Evolutionary conservation across 441 rosid species (phyloP).

Genomic region (Corymbia calophylla): DNA sequence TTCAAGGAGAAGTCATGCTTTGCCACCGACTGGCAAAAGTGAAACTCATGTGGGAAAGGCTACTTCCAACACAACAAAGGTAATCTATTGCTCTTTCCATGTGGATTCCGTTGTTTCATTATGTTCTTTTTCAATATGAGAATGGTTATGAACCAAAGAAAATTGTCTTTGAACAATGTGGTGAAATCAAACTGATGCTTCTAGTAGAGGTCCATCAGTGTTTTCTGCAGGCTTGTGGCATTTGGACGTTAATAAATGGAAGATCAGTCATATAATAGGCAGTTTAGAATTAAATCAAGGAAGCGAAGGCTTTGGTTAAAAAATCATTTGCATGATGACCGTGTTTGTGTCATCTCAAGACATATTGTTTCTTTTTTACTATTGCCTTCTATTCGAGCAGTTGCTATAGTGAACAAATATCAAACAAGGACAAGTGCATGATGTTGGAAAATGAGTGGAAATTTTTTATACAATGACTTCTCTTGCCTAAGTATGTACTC

Average conservation of each 20-base stretch:
- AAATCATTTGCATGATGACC: neutral
- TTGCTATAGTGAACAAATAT: neutral
- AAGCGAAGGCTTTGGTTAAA: neutral
- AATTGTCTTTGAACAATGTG: neutral
- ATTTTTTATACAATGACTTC: neutral
- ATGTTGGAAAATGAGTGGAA: neutral
- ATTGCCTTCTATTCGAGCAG: neutral
- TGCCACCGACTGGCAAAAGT: constrained; percentile 19
- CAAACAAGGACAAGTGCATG: neutral
- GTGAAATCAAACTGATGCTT: neutral
- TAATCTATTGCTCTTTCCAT: constrained; percentile 5
- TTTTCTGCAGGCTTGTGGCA: neutral
- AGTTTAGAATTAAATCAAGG: neutral
- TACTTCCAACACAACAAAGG: constrained; percentile 33
- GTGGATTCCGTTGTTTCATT: neutral
- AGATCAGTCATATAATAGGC: neutral
- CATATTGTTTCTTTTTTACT: neutral
- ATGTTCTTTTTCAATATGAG: neutral
- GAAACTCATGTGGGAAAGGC: constrained; percentile 27
- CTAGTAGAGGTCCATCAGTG: neutral
- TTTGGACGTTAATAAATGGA: neutral
- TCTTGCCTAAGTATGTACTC: neutral
- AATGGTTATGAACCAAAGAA: neutral
- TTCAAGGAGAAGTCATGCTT: constrained; percentile 28
- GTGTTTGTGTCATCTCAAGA: neutral